Evolutionary conservation across 2,329 filamentous ascomycete species (phyloP), one percentile per base, ranked within the genome.

Genomic region (Acephala macrosclerotiorum): DNA sequence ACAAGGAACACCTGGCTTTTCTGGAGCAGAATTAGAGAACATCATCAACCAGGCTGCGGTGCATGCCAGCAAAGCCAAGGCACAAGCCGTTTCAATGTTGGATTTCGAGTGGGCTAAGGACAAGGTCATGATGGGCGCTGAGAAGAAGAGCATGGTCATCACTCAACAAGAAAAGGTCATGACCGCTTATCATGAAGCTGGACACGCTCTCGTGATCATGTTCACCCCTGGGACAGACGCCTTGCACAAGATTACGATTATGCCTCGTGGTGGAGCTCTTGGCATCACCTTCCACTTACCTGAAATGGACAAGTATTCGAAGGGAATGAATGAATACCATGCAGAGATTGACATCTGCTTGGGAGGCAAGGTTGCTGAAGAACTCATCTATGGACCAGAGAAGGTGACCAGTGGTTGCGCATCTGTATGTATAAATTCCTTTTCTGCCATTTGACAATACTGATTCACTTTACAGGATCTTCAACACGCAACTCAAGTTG

Each of bases 91-190:
- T 61, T 86, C 87, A 14, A 91, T 93, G 78, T 80, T 85, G 38
- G 94, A 98, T 75, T 90, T 98, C 70, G 94, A 97, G 73, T 99
- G 95, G 94, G 96, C 96, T 64, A 98, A 97, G 80, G 96, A 99
- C 82, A 96, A 96, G 81, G 92, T 99, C 61, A 91, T 97, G 78
- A 97, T 99, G 93, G 96, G 96, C 42, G 92, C 95, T 2, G 96
- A 99, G 81, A 89, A 91, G 76, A 92, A 90, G 77, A 97, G 91
- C 72, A 93, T 95, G 80, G 87, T 97, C 63, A 95, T 99, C 63
- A 92, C 91, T 51, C 89, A 95, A 70, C 94, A 97, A 81, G 96
- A 99, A 81, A 98, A 96, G 82, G 87, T 96, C 73, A 90, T 94
- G 84, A 97, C 94, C n/a, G 94, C 94, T 0, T 97, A 97, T 75